Base-by-base conservation (phyloP, 306 rosid species). In the Adenanthera pavonina region DNA sequence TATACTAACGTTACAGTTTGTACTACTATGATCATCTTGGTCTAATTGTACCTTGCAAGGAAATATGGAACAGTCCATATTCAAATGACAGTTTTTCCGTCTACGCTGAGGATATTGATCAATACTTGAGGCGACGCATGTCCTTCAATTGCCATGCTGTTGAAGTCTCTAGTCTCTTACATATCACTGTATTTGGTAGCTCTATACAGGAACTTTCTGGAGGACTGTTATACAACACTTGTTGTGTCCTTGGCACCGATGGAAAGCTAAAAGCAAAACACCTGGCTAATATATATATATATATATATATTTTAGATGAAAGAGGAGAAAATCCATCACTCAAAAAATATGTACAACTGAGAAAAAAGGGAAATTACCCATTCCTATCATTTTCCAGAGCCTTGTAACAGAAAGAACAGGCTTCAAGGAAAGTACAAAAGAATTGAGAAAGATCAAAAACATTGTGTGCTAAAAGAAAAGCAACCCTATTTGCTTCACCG, bases 51-150 rank as follows among this genome's bases (percentile, higher is more conserved):
- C 5, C 79, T 30, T 72, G 3, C 67, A 72, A 94, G 98, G 98
- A 94, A 88, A 94, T 94, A 84, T 94, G 98, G 98, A 92, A 94
- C 48, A 87, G 97, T 64, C 97, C 95, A 8, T 94, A 92, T 87
- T 91, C 98, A 2, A 92, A 91, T 71, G 98, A 91, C 15, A 77
- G 92, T 88, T 92, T 94, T 54, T 97, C 97, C 0, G 75, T 87
- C 56, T 91, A 91, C 48, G 98, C 97, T 2, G 98, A 94, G 89
- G 97, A 94, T 70, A 91, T 94, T 69, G 97, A 25, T 25, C 30
- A 25, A 91, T 36, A 92, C 91, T 0, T 97, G 94, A 25, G 94
- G 86, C 15, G 90, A 90, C 75, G 94, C 92, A 17, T 91, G 97
- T 81, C 97, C 98, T 67, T 94, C 98, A 47, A 94, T 91, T 51